A percentile compares a stretch with the other conserved stretches of the same genome.
These are phyloP conservation scores for Lachancea kluyveri DNA, from an alignment of 805 yeast species.

Conservation along the genomic window DNA sequence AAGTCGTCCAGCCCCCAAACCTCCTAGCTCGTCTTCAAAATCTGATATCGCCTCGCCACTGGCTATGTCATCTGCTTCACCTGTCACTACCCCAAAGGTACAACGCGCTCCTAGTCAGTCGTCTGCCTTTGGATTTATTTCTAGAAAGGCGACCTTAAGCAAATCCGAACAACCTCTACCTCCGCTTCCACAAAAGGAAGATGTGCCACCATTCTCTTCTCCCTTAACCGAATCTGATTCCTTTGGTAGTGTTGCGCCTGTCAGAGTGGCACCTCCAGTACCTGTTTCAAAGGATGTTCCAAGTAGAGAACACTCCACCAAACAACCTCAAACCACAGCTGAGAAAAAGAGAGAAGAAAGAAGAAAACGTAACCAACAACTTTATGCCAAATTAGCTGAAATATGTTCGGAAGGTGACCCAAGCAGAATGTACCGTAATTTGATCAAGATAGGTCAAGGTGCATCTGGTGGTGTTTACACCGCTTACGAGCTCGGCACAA, in stretches of 20 bases:
- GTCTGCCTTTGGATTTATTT: slow-evolving; percentile 8
- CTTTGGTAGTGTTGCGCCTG: slow-evolving; percentile 1
- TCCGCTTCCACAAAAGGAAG: slow-evolving; percentile 13
- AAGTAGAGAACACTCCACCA: slow-evolving; percentile 4
- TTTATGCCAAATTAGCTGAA: slow-evolving; percentile 59
- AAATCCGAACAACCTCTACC: slow-evolving; percentile 26
- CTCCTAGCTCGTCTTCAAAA: slow-evolving; percentile 33
- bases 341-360: slow-evolving; percentile 77
- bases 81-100: slow-evolving; percentile 9
- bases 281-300: slow-evolving; percentile 19
- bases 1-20: slow-evolving; percentile 63
- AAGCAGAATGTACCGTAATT: slow-evolving; percentile 53
- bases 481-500: slow-evolving; percentile 57
- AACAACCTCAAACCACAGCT: slow-evolving; percentile 29
- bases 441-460: slow-evolving; percentile 93
- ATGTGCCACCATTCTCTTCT: no score
- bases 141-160: slow-evolving; percentile 14
- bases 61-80: slow-evolving; percentile 10
- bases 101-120: slow-evolving; percentile 18
- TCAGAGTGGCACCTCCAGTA: slow-evolving; percentile 21
- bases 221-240: no score
- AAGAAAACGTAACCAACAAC: slow-evolving; percentile 63
- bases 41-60: slow-evolving; percentile 24
- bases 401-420: slow-evolving; percentile 90
- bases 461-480: slow-evolving; percentile 97